Evolutionary conservation across 2,329 filamentous ascomycete genomes (phyloP), one percentile per base, ranked within the genome.

Genomic region (Fusarium sp.): DNA sequence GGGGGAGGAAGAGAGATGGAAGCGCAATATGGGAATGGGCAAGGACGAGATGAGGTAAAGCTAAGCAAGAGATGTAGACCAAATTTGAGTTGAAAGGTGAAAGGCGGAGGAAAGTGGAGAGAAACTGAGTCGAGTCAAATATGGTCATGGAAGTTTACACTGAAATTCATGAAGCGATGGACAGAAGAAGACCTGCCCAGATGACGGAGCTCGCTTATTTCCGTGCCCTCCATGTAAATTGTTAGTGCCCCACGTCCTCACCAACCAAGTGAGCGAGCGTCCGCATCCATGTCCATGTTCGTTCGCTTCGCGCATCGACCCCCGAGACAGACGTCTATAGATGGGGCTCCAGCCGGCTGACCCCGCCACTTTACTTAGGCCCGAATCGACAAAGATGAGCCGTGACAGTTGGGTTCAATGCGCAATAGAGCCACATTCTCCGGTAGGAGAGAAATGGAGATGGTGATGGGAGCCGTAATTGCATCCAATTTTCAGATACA

Each of bases 311-410:
- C 60, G 64, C 60, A 64, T 64, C 38, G 22, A 64, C 45, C 49
- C 46, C 60, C 60, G 61, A 64, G 40, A 45, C 43, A 64, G 19
- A 19, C 40, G 57, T 58, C 42, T 58, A 34, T 34, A 19, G 61
- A 63, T 52, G 36, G 44, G 47, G 50, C 46, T 49, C 59, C 53
- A 61, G 11, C 38, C 50, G 58, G 61, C 61, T 61, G 61, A 65
- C 45, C 40, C 53, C 62, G 57, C 62, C 61, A 63, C 58, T 59
- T 29, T 38, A 47, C 48, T 65, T 65, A 65, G 62, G 62, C 62
- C 62, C 61, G 61, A 65, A 65, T 65, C 38, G 41, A 57, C 46
- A 46, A 47, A 53, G 61, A 64, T 61, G 50, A 54, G 40, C 52
- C 40, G 31, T 34, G 46, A 58, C 41, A 35, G 28, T 48, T 44